Conservation (phyloP, 164 flowering plant species). For the Vitis rotundifolia region DNA sequence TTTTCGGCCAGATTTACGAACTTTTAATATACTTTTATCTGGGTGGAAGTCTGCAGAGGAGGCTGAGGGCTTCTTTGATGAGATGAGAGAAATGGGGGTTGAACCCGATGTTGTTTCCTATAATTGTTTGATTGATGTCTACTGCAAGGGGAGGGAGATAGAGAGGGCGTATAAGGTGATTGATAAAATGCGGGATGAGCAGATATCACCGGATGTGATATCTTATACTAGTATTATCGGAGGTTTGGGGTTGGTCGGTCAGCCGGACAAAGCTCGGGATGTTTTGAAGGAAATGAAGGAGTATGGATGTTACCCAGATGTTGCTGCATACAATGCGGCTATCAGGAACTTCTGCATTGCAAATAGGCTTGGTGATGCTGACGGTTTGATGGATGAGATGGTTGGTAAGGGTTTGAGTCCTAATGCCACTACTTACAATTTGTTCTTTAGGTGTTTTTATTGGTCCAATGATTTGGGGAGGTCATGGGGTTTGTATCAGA, state of each 20-base stretch:
- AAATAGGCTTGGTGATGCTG: constrained; percentile 75
- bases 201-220: constrained; percentile 64
- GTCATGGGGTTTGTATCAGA: constrained; percentile 63
- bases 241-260: constrained; percentile 85
- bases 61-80: constrained; percentile 73
- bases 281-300: constrained; percentile 85
- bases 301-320: constrained; percentile 85
- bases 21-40: constrained; percentile 82
- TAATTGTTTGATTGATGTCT: constrained; percentile 83
- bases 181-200: constrained; percentile 62
- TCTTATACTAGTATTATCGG: constrained; percentile 79
- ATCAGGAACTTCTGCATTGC: constrained; percentile 85
- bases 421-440: constrained; percentile 77
- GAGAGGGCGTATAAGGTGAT: constrained; percentile 60
- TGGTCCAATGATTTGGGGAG: constrained; percentile 73
- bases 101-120: constrained; percentile 82
- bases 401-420: constrained; percentile 59
- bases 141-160: constrained; percentile 71
- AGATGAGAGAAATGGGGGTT: constrained; percentile 72
- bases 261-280: constrained; percentile 83
- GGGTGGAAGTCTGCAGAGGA: constrained; percentile 87
- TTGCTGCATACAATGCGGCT: constrained; percentile 80
- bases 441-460: constrained; percentile 64
- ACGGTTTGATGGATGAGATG: constrained; percentile 76
- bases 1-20: constrained; percentile 64